Evolutionary conservation across 2,329 filamentous ascomycete genomes (phyloP), one percentile per base, ranked within the genome.

Genomic region (Teratosphaeria gauchensis): DNA sequence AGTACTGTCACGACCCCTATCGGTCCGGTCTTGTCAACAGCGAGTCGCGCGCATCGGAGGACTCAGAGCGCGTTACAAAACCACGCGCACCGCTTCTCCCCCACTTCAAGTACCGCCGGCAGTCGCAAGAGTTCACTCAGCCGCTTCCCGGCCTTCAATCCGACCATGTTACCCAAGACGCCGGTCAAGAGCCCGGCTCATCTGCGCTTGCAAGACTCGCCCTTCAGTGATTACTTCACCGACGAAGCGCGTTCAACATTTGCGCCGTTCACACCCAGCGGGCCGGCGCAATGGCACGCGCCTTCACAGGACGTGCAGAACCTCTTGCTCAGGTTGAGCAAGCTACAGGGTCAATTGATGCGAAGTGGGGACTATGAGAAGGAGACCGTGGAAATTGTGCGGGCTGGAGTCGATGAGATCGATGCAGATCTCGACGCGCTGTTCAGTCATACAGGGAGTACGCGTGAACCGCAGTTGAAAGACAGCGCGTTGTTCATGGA

Each of bases 181-280:
- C 57, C 57, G 11, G 53, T 21, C 6, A 51, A 54, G 30, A 24
- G 31, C 21, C 51, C 19, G n/a, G 19, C 48, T 9, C 33, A 42
- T 24, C 48, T 31, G 52, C 62, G 66, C 2, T 58, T 66, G 48
- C 66, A 68, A 32, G 68, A 72, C 57, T 75, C 73, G 54, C 73
- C 74, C 2, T 75, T 74, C 63, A 72, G 68, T 58, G 74, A 76
- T 63, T 75, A 75, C 63, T 74, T 74, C 65, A 74, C 72, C 56
- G 72, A 74, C 56, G 67, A 72, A 57, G 65, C 67, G 19, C 66
- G 65, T 14, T 71, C 68, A 4, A 55, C 64, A 4, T 61, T 67
- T 31, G 59, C 61, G 38, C 61, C 11, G 8, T 38, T 16, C 19
- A 33, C 42, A 35, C 33, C 48, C 28, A 28, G 19, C 19, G 16